These are phyloP conservation scores for Phaeosphaeriaceae sp. DNA, from an alignment of 2,329 filamentous ascomycete species.

Conservation along the genomic window DNA sequence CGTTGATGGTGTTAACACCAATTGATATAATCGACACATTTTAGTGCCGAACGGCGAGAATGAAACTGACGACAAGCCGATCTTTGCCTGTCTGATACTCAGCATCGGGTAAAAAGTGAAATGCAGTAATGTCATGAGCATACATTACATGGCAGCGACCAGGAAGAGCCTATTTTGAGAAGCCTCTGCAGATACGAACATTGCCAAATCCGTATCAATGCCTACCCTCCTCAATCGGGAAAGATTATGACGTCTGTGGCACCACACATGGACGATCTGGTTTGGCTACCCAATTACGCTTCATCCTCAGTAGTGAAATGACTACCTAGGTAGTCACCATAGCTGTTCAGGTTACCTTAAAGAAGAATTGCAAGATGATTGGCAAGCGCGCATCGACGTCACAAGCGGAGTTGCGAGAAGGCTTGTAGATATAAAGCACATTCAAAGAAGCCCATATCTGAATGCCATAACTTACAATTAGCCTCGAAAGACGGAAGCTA, in stretches of 20 bases:
- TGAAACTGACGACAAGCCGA: no score
- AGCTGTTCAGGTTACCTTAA: neutral
- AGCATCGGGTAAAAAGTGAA: neutral
- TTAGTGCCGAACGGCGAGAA: no score
- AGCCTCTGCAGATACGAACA: slow-evolving; percentile 1
- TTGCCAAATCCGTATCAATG: neutral
- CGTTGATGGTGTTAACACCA: no score
- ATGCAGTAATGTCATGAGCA: neutral
- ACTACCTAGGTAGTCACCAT: neutral
- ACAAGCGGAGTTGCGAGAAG: neutral
- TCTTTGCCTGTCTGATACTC: no score
- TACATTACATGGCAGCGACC: no score
- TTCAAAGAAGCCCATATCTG: no score
- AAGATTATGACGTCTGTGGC: slow-evolving; percentile 2
- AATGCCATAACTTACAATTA: neutral
- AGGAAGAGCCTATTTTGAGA: neutral
- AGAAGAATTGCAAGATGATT: neutral
- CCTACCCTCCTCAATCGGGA: neutral
- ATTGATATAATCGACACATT: no score
- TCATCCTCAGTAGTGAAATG: neutral
- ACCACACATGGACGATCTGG: neutral
- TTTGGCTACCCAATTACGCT: neutral
- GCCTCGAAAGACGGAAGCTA: neutral
- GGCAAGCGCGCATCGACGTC: slow-evolving; percentile 10
- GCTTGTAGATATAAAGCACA: neutral